Evolutionary conservation across 805 yeast genomes (phyloP).

Genomic region (Ascoidea asiatica): DNA sequence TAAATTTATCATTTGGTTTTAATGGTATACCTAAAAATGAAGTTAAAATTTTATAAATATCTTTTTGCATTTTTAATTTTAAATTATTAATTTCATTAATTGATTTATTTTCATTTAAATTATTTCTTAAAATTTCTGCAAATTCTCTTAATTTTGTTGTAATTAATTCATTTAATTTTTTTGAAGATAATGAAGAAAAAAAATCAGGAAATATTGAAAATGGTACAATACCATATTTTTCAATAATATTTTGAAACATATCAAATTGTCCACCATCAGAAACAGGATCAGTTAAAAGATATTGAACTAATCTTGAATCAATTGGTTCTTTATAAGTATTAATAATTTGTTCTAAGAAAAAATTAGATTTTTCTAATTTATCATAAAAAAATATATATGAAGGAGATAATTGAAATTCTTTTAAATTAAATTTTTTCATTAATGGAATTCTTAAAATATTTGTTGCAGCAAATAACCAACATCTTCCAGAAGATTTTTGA

Average conservation of each 20-base stretch:
- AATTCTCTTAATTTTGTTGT: conserved; percentile 65
- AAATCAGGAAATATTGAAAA: conserved; percentile 60
- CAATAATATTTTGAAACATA: conserved; percentile 64
- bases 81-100: conserved; percentile 21
- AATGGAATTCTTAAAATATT: conserved; percentile 57
- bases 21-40: conserved; percentile 74
- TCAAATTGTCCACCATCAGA: conserved; percentile 84
- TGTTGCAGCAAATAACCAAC: conserved; percentile 83
- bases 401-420: conserved; percentile 64
- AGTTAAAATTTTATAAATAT: conserved; percentile 50
- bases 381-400: conserved; percentile 74
- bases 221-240: conserved; percentile 77
- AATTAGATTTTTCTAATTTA: conserved; percentile 75
- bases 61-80: conserved; percentile 38
- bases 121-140: conserved; percentile 53
- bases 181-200: conserved; percentile 35
- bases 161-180: conserved; percentile 43
- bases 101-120: conserved; percentile 23
- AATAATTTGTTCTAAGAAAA: conserved; percentile 61
- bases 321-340: conserved; percentile 54
- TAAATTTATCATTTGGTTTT: conserved; percentile 47
- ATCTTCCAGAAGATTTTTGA: conserved; percentile 68
- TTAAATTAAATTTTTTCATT: conserved; percentile 47
- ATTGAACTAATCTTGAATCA: conserved; percentile 60
- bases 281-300: conserved; percentile 50